Percentiles rank a stretch among this genome's conserved stretches.
Conservation (phyloP, 441 rosid genomes). For the Arabidopsis lyrata region DNA sequence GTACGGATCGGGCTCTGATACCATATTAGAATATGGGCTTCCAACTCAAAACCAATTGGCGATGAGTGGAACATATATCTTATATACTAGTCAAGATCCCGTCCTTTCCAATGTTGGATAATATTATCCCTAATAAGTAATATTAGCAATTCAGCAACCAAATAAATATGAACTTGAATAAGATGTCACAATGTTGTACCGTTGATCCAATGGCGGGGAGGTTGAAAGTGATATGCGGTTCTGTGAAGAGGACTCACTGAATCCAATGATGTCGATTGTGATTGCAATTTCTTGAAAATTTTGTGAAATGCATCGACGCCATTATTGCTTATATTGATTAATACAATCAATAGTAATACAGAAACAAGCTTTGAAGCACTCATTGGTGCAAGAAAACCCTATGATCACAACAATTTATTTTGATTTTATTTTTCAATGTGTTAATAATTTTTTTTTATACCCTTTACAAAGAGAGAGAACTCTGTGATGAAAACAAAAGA, state of each 20-base stretch:
- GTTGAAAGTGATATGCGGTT: constrained; percentile 77
- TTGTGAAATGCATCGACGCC: constrained; percentile 47
- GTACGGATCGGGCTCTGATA: too few species aligned
- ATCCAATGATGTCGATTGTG: constrained; percentile 36
- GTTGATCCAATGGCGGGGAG: constrained; percentile 78
- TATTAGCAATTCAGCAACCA: not conserved
- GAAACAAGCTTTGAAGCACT: constrained; percentile 18
- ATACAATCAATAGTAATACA: constrained; percentile 19
- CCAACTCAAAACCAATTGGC: too few species aligned
- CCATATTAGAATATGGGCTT: too few species aligned
- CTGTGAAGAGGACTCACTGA: constrained; percentile 41
- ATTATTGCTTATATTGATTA: constrained; percentile 38
- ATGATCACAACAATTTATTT: constrained; percentile 16
- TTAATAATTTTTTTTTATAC: not conserved
- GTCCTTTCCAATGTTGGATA: too few species aligned
- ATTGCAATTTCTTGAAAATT: constrained; percentile 41
- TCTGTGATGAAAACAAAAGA: constrained; percentile 15
- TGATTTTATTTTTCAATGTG: not conserved
- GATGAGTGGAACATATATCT: too few species aligned
- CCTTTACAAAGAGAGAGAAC: constrained; percentile 14
- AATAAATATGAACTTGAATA: not conserved
- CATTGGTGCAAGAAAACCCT: constrained; percentile 43
- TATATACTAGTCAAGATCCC: too few species aligned
- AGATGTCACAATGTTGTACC: constrained; percentile 47
- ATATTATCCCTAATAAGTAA: too few species aligned